Evolutionary conservation across 192 early-diverging fungal species (phyloP).

Genomic region (Spinellus fusiger): DNA sequence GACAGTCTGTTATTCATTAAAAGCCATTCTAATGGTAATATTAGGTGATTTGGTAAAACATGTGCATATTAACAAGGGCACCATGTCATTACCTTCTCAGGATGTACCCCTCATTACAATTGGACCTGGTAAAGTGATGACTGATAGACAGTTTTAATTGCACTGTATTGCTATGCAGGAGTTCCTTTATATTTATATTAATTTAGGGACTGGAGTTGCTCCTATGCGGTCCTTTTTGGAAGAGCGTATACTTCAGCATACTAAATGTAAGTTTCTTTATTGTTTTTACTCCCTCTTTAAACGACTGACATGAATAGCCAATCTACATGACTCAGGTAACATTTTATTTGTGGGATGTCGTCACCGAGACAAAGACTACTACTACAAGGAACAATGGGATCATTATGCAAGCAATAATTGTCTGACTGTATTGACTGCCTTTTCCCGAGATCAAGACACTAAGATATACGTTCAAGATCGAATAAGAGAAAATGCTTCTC

Average conservation of each 20-base stretch:
- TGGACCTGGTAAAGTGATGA: conserved; percentile 57
- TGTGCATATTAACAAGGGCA: conserved; percentile 56
- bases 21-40: background rate
- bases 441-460: conserved; percentile 79
- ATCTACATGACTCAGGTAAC: conserved; percentile 42
- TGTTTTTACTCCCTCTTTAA: background rate
- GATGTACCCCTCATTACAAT: conserved; percentile 69
- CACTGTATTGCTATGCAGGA: background rate
- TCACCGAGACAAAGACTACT: conserved; percentile 61
- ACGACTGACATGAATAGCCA: background rate
- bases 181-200: background rate
- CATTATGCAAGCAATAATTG: conserved; percentile 34
- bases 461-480: conserved; percentile 83
- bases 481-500: conserved; percentile 46
- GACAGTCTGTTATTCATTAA: background rate
- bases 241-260: conserved; percentile 40
- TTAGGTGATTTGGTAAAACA: conserved; percentile 21
- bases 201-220: conserved; percentile 80
- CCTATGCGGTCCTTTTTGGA: conserved; percentile 81
- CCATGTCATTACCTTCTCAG: conserved; percentile 55
- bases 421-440: conserved; percentile 69
- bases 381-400: conserved; percentile 66
- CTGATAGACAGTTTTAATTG: background rate
- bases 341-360: conserved; percentile 85
- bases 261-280: conserved; percentile 28